Evolutionary conservation across 345 rosid species (phyloP).

Genomic region (Salix arbutifolia): DNA sequence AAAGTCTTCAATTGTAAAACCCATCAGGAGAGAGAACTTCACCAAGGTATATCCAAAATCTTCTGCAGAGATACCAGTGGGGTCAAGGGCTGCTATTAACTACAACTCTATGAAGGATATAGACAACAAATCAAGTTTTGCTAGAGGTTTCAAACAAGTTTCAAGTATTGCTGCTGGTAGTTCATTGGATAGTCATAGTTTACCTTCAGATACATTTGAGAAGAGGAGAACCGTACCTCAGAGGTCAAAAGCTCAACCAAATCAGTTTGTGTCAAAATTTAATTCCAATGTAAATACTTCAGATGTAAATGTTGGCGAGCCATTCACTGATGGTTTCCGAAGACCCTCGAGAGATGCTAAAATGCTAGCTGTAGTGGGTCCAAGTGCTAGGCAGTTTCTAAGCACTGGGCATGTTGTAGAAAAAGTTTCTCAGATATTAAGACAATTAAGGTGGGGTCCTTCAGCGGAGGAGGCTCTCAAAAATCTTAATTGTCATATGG

Average conservation of each 20-base stretch:
- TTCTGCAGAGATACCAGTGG: constrained; percentile 35
- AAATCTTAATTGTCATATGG: constrained; percentile 44
- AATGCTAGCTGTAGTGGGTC: constrained; percentile 28
- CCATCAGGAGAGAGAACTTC: constrained; percentile 46
- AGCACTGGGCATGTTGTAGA: constrained; percentile 43
- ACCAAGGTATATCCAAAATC: constrained; percentile 52
- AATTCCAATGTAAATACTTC: constrained; percentile 30
- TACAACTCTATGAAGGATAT: constrained; percentile 38
- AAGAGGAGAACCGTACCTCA: constrained; percentile 46
- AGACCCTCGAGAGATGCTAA: constrained; percentile 43
- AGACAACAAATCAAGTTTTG: constrained; percentile 37
- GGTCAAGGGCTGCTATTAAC: constrained; percentile 29
- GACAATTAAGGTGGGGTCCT: constrained; percentile 65
- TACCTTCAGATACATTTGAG: constrained; percentile 27
- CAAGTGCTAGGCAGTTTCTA: constrained; percentile 40
- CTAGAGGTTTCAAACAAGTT: constrained; percentile 43
- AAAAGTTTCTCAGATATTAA: constrained; percentile 49
- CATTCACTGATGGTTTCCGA: constrained; percentile 28
- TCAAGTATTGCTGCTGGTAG: constrained; percentile 31
- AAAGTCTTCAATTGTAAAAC: constrained; percentile 51
- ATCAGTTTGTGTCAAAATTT: constrained; percentile 32
- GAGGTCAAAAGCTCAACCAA: constrained; percentile 35
- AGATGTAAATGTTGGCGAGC: constrained; percentile 34
- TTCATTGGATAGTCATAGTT: constrained; percentile 24
- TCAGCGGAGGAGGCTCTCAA: constrained; percentile 67